A percentile compares a stretch with the other conserved stretches of the same genome.
phyloP scores from a whole-genome alignment of 2,329 filamentous ascomycete genomes.

The Aspergillus unguis region DNA sequence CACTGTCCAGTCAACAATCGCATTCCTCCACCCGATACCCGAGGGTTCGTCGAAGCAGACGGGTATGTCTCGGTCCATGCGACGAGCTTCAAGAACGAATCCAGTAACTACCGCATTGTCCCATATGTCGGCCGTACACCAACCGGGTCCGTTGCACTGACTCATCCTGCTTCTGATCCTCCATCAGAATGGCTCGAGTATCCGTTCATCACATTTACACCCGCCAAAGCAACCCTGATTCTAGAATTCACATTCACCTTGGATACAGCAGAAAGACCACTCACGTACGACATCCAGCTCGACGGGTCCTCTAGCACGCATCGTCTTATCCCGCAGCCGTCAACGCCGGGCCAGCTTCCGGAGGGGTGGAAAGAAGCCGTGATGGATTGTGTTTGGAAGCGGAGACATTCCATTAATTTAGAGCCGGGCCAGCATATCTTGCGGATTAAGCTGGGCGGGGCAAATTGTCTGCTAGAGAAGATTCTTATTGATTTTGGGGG shows the following conservation, averaged over 20 bases:
- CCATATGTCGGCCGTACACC: constrained; percentile 57
- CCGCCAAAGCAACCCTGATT: constrained; percentile 38
- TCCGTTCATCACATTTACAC: constrained; percentile 59
- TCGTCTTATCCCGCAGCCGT: constrained; percentile 28
- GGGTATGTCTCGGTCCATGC: constrained; percentile 37
- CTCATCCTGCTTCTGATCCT: constrained; percentile 48
- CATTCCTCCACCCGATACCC: constrained; percentile 51
- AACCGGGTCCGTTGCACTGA: constrained; percentile 57
- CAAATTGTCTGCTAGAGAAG: constrained; percentile 56
- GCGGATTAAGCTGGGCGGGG: constrained; percentile 52
- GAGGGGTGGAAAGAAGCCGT: constrained; percentile 7
- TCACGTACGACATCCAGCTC: constrained; percentile 44
- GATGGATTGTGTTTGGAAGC: constrained; percentile 26
- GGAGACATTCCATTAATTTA: constrained; percentile 42
- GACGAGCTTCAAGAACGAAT: constrained; percentile 18
- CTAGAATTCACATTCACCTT: constrained; percentile 44
- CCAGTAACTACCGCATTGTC: constrained; percentile 52
- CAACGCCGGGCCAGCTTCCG: constrained; percentile 15
- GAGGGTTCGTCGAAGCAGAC: constrained; percentile 63
- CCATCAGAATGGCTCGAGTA: constrained; percentile 59
- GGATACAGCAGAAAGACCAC: constrained; percentile 53
- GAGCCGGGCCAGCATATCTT: constrained; percentile 42
- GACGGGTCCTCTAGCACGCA: constrained; percentile 32
- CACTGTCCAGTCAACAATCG: constrained; percentile 55
- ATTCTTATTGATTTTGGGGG: constrained; percentile 56